These are phyloP conservation scores for Suillus spraguei DNA, from an alignment of 768 basidiomycete genomes.

Conservation along the genomic window DNA sequence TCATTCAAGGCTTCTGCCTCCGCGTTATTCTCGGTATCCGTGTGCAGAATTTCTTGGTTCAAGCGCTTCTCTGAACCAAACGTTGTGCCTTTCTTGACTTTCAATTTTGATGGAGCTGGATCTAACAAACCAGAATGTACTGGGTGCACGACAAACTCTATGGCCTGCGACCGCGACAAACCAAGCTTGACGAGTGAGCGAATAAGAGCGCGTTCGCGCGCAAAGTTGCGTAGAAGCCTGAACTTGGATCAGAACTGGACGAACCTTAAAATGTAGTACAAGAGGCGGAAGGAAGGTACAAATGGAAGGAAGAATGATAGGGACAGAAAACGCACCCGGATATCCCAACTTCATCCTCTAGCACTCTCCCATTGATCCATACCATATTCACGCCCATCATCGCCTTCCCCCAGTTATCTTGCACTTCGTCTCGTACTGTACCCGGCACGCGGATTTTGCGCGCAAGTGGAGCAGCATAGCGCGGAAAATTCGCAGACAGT, in stretches of 20 bases:
- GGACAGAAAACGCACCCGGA: constrained; percentile 44
- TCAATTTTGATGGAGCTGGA: background rate
- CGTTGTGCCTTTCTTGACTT: constrained; percentile 4
- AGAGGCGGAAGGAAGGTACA: background rate
- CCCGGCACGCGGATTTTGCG: constrained; percentile 62
- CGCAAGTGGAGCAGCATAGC: constrained; percentile 74
- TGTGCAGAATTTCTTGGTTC: constrained; percentile 6
- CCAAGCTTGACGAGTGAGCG: constrained; percentile 61
- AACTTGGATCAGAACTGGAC: background rate
- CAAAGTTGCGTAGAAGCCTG: constrained; percentile 69
- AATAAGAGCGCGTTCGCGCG: constrained; percentile 70
- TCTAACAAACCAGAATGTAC: constrained; percentile 42
- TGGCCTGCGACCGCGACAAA: constrained; percentile 61
- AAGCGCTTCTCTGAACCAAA: constrained; percentile 18
- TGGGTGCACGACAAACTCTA: constrained; percentile 73
- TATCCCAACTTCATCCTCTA: constrained; percentile 64
- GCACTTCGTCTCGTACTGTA: constrained; percentile 56
- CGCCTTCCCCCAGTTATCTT: constrained; percentile 53
- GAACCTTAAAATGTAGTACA: background rate
- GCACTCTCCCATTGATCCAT: constrained; percentile 79
- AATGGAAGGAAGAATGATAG: background rate
- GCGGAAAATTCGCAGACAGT: constrained; percentile 88
- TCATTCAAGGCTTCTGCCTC: constrained; percentile 46
- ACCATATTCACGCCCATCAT: constrained; percentile 56
- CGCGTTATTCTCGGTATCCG: constrained; percentile 50